These are phyloP conservation scores for Huntiella bhutanensis DNA, from an alignment of 2,329 filamentous ascomycete species.

Conservation along the genomic window DNA sequence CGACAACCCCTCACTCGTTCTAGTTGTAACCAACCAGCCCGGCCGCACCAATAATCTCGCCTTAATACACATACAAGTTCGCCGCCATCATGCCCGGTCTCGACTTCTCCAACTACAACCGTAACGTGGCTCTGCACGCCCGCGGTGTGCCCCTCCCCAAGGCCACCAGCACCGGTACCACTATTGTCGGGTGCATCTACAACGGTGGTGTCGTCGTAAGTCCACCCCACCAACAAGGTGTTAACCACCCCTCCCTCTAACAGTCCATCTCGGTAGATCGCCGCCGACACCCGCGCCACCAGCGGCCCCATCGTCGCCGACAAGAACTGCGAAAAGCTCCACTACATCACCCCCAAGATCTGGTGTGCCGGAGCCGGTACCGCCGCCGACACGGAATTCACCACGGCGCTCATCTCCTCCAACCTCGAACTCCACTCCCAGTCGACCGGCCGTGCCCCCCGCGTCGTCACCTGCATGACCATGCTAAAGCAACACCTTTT, in stretches of 20 bases:
- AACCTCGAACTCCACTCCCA: conserved; percentile 95
- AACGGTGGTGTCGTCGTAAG: conserved; percentile 86
- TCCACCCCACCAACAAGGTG: conserved; percentile 13
- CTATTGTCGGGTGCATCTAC: conserved; percentile 93
- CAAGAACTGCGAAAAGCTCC: conserved; percentile 99
- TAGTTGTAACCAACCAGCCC: background rate
- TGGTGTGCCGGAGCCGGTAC: conserved; percentile 98
- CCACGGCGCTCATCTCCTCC: conserved; percentile 92
- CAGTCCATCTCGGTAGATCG: conserved; percentile 43
- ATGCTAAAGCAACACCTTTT: conserved; percentile 99
- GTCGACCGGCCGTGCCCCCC: conserved; percentile 87
- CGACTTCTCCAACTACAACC: conserved; percentile 99
- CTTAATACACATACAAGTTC: background rate
- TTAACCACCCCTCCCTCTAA: background rate
- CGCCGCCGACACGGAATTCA: conserved; percentile 97
- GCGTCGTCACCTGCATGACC: conserved; percentile 98
- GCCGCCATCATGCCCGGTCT: conserved; percentile 67
- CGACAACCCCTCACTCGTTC: background rate
- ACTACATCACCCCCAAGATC: conserved; percentile 96
- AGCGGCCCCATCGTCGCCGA: conserved; percentile 96
- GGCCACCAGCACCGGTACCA: conserved; percentile 95
- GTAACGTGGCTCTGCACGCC: conserved; percentile 89
- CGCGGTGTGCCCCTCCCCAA: conserved; percentile 88
- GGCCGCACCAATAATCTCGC: background rate
- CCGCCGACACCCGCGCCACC: conserved; percentile 92